These are phyloP conservation scores for Cercospora beticola DNA, from an alignment of 2,329 filamentous ascomycete genomes.

Conservation along the genomic window DNA sequence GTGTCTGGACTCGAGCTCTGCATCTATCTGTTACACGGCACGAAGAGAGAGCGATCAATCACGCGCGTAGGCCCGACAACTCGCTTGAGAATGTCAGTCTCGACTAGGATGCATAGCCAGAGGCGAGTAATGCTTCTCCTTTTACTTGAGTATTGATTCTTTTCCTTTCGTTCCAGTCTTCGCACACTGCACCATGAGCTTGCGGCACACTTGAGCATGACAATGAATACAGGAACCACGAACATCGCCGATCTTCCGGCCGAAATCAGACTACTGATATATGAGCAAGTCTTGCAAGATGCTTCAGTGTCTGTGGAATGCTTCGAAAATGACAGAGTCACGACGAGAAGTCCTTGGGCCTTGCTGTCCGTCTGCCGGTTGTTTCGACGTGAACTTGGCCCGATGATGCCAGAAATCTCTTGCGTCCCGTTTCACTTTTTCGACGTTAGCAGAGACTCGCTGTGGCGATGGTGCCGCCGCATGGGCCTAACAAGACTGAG, in stretches of 20 bases:
- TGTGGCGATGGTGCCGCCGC: neutral
- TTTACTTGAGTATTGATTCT: neutral
- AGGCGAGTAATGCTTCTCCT: neutral
- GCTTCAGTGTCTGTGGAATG: neutral
- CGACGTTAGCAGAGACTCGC: neutral
- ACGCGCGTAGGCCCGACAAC: neutral
- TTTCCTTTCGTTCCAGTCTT: neutral
- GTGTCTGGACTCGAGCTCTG: slow-evolving; percentile 6
- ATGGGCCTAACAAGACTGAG: neutral
- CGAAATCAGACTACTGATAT: slow-evolving; percentile 8
- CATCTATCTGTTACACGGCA: slow-evolving; percentile 7
- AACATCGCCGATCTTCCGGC: slow-evolving; percentile 1
- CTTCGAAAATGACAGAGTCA: neutral
- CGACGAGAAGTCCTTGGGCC: neutral
- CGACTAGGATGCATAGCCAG: neutral
- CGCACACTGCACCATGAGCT: neutral
- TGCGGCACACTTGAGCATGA: neutral
- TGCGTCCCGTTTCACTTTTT: neutral
- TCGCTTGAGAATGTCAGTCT: neutral
- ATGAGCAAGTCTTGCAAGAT: slow-evolving; percentile 7
- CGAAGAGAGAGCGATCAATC: neutral
- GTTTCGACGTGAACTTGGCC: neutral
- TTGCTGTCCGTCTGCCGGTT: neutral
- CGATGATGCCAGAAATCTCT: neutral
- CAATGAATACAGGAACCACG: neutral